These are phyloP conservation scores for Eutrema salsugineum DNA, from an alignment of 441 rosid species.

Conservation along the genomic window DNA sequence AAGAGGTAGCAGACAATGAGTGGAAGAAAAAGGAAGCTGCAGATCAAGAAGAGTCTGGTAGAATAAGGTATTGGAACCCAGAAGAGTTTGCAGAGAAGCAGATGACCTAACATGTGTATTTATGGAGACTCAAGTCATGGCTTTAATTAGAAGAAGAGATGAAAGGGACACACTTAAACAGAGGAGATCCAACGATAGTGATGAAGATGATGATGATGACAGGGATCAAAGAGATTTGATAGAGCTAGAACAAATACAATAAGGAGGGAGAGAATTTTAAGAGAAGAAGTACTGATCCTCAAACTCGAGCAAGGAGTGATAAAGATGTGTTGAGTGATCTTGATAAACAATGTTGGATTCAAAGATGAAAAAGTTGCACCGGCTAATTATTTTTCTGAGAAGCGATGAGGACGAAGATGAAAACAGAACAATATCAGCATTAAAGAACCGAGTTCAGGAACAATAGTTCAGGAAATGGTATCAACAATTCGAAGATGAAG, in stretches of 20 bases:
- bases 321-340: conserved; percentile 61
- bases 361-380: conserved; percentile 37
- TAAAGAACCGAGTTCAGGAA: conserved; percentile 17
- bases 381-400: conserved; percentile 44
- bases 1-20: conserved; percentile 93
- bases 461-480: conserved; percentile 19
- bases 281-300: conserved; percentile 25
- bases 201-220: conserved; percentile 41
- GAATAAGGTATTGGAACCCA: conserved; percentile 78
- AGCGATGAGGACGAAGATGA: conserved; percentile 42
- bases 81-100: conserved; percentile 68
- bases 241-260: conserved; percentile 36
- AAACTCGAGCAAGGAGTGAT: conserved; percentile 42
- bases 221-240: conserved; percentile 26
- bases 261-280: conserved; percentile 30
- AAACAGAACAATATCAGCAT: conserved; percentile 13
- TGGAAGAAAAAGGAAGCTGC: conserved; percentile 95
- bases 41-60: conserved; percentile 73
- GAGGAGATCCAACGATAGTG: conserved; percentile 37
- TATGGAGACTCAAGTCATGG: conserved; percentile 36
- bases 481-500: conserved; percentile 21
- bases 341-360: conserved; percentile 73
- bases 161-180: conserved; percentile 40
- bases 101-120: conserved; percentile 43
- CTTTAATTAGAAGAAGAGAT: conserved; percentile 34